phyloP scores from a whole-genome alignment of 306 rosid genomes.

The Boehmeria nivea region DNA sequence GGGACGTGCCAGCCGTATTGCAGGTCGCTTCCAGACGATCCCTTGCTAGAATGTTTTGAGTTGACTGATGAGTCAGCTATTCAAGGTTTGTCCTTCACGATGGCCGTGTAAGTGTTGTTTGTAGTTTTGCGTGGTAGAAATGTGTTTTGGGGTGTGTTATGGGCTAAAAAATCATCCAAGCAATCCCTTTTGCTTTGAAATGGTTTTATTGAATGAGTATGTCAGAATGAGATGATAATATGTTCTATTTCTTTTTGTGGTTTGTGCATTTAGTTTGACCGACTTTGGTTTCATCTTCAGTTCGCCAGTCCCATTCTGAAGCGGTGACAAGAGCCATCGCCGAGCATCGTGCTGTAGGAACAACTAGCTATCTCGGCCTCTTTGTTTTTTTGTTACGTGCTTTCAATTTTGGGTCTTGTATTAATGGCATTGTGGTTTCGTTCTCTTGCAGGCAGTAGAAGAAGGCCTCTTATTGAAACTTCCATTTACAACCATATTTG shows the following conservation, averaged over 20 bases:
- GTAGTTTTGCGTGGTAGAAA: neutral
- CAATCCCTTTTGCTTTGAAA: no score
- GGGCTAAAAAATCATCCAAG: no score
- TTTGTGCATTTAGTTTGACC: constrained; percentile 25
- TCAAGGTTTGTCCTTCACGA: constrained; percentile 41
- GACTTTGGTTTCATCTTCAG: constrained; percentile 45
- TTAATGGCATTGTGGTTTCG: no score
- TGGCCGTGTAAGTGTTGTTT: neutral
- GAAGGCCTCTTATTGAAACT: constrained; percentile 63
- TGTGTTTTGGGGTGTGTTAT: no score
- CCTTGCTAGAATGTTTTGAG: constrained; percentile 79
- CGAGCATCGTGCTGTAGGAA: constrained; percentile 69
- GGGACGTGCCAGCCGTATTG: constrained; percentile 89
- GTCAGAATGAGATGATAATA: constrained; percentile 6
- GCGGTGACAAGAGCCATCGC: constrained; percentile 62
- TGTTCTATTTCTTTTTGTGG: constrained; percentile 5
- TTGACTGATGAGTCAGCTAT: constrained; percentile 36
- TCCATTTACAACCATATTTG: constrained; percentile 80
- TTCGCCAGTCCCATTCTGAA: constrained; percentile 51
- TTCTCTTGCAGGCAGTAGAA: constrained; percentile 57
- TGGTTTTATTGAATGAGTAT: no score
- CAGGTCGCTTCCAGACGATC: constrained; percentile 83
- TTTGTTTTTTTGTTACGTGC: neutral
- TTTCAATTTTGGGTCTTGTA: constrained; percentile 2
- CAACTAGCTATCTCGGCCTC: constrained; percentile 17